A percentile compares a stretch with the other conserved stretches of the same genome.
phyloP scores from a whole-genome alignment of 805 yeast species.

The Hemisphaericaspora nanyangensis region DNA sequence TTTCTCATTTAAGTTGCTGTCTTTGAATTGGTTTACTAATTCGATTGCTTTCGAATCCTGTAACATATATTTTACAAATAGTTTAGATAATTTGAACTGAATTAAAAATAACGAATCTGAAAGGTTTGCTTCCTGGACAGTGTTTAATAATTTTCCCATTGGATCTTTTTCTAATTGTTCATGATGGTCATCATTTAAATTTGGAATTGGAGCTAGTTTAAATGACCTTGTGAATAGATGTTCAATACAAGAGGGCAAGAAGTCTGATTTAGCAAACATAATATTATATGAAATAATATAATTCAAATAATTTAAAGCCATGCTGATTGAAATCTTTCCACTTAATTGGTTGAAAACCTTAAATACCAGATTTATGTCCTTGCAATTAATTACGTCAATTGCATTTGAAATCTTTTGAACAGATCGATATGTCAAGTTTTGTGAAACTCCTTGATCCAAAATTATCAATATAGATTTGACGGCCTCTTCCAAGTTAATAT shows the following conservation, averaged over 20 bases:
- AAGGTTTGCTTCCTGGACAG: conserved; percentile 1
- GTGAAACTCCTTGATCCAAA: conserved; percentile 17
- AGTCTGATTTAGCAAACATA: conserved; percentile 6
- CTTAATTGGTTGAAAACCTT: conserved; percentile 15
- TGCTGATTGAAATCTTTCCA: conserved; percentile 18
- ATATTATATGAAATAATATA: conserved; percentile 14
- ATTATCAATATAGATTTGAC: conserved; percentile 18
- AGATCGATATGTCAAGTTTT: background rate
- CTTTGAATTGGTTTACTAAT: conserved; percentile 4
- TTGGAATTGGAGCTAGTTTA: conserved; percentile 28
- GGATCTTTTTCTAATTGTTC: background rate
- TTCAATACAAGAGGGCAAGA: conserved; percentile 11
- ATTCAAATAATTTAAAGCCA: conserved; percentile 14
- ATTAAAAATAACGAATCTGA: conserved; percentile 2
- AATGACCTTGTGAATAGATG: conserved; percentile 15
- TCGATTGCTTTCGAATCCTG: conserved; percentile 15
- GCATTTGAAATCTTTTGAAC: background rate
- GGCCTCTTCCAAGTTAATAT: conserved; percentile 5
- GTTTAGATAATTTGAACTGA: conserved; percentile 2
- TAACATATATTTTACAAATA: conserved; percentile 2
- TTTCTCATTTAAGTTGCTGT: conserved; percentile 9
- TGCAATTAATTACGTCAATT: conserved; percentile 1
- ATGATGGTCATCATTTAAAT: conserved; percentile 14
- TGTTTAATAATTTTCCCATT: conserved; percentile 7
- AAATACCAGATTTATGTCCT: conserved; percentile 13